phyloP scores from a whole-genome alignment of 1,284 basidiomycete genomes.

The Trametes hirsuta region DNA sequence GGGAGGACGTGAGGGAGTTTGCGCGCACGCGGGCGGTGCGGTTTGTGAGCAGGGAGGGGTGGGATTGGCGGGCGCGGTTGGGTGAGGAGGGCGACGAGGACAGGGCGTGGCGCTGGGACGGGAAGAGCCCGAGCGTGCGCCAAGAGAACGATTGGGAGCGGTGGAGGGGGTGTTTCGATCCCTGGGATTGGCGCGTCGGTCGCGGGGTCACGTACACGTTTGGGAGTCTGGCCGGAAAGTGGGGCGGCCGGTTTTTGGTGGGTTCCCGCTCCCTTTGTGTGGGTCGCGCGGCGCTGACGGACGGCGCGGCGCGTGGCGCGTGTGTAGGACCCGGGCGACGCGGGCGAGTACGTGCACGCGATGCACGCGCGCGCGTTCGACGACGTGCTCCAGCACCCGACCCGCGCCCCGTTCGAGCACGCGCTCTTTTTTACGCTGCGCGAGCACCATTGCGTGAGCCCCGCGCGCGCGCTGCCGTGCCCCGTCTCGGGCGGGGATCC shows the following conservation, averaged over 20 bases:
- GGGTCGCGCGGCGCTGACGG: background rate
- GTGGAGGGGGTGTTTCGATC: slow-evolving; percentile 50
- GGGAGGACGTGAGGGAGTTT: slow-evolving; percentile 63
- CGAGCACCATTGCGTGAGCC: slow-evolving; percentile 56
- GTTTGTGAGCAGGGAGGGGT: slow-evolving; percentile 33
- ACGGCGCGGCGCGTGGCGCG: background rate
- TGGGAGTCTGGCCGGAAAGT: slow-evolving; percentile 57
- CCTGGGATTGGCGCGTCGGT: slow-evolving; percentile 39
- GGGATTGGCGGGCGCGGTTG: slow-evolving; percentile 45
- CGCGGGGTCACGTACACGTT: slow-evolving; percentile 40
- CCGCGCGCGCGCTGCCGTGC: slow-evolving; percentile 35
- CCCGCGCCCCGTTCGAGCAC: slow-evolving; percentile 37
- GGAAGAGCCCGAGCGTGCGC: slow-evolving; percentile 37
- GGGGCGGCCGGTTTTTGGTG: slow-evolving; percentile 62
- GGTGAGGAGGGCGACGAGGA: slow-evolving; percentile 28
- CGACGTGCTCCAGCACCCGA: slow-evolving; percentile 25
- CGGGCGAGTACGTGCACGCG: slow-evolving; percentile 36
- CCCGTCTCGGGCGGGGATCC: slow-evolving; percentile 28
- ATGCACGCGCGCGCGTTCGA: slow-evolving; percentile 40
- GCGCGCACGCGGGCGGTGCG: slow-evolving; percentile 46
- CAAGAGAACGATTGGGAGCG: slow-evolving; percentile 69
- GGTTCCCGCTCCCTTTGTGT: slow-evolving; percentile 27
- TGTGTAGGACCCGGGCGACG: slow-evolving; percentile 36
- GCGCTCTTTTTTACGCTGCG: slow-evolving; percentile 58
- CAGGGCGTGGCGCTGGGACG: slow-evolving; percentile 23